Evolutionary conservation across 1,284 basidiomycete genomes (phyloP).

Genomic region (Ustilago bromivora): DNA sequence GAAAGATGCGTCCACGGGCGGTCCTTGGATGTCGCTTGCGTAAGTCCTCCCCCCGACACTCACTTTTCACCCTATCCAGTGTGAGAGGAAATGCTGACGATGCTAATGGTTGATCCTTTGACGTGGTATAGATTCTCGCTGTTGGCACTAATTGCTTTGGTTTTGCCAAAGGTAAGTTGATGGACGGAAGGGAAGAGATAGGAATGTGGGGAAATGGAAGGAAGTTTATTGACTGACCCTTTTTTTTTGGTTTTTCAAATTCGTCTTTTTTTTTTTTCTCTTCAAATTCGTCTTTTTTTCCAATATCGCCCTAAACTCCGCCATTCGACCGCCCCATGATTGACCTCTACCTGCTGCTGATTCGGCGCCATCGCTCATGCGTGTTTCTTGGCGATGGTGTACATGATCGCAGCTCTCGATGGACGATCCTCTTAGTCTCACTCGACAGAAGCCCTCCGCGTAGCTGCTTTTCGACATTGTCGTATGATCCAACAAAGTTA

Average conservation of each 20-base stretch:
- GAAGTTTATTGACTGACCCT: background rate
- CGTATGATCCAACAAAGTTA: too few relatives aligned
- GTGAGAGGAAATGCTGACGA: background rate
- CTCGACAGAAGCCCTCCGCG: constrained; percentile 8
- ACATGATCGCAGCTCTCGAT: constrained; percentile 18
- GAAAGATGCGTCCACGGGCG: constrained; percentile 29
- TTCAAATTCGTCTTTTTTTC: background rate
- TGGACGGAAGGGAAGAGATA: background rate
- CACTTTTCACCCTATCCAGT: background rate
- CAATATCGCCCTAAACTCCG: background rate
- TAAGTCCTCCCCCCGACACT: constrained; percentile 9
- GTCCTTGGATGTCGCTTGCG: constrained; percentile 41
- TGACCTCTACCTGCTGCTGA: background rate
- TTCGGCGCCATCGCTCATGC: background rate
- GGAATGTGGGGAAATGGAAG: background rate
- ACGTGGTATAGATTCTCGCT: constrained; percentile 30
- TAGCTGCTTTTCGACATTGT: too few relatives aligned
- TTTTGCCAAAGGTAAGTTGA: constrained; percentile 46
- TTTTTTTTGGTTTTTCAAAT: background rate
- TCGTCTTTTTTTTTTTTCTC: background rate
- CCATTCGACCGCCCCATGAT: background rate
- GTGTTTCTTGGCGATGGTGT: background rate
- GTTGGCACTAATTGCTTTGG: constrained; percentile 34
- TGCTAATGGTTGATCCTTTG: background rate
- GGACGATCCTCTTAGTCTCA: constrained; percentile 33